A percentile compares a stretch with the other conserved stretches of the same genome.
These are phyloP conservation scores for Talaromyces liani DNA, from an alignment of 495 filamentous ascomycete species.

Conservation along the genomic window DNA sequence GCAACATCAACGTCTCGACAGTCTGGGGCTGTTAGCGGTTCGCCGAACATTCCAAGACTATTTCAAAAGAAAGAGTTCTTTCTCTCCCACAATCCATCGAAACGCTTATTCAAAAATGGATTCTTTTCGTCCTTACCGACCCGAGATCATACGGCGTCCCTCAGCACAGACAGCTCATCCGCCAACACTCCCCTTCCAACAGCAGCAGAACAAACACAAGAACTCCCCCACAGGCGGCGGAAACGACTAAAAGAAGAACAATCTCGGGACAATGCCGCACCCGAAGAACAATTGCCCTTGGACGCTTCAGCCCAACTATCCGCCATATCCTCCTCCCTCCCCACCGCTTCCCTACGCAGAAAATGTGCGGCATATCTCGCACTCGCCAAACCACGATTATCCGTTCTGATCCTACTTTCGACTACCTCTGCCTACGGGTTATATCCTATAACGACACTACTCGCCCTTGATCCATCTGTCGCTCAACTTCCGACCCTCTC, in stretches of 20 bases:
- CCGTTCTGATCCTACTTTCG: slow-evolving; percentile 82
- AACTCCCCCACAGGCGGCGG: slow-evolving; percentile 43
- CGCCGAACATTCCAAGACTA: slow-evolving; percentile 15
- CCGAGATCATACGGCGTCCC: slow-evolving; percentile 10
- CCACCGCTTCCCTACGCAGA: slow-evolving; percentile 65
- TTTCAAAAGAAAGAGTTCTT: slow-evolving; percentile 38
- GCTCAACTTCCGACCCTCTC: slow-evolving; percentile 76
- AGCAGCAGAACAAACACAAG: slow-evolving; percentile 17
- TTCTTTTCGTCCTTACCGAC: slow-evolving; percentile 23
- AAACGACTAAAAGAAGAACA: slow-evolving; percentile 40
- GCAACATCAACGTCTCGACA: slow-evolving; percentile 24
- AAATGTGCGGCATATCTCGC: slow-evolving; percentile 79
- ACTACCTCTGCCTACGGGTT: slow-evolving; percentile 89
- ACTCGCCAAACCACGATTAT: slow-evolving; percentile 89
- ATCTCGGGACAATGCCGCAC: slow-evolving; percentile 12
- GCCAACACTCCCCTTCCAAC: slow-evolving; percentile 6
- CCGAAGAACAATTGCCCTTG: slow-evolving; percentile 50
- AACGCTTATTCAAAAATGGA: slow-evolving; percentile 17
- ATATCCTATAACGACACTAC: slow-evolving; percentile 65
- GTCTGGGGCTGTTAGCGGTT: slow-evolving; percentile 22
- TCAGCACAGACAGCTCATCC: slow-evolving; percentile 9
- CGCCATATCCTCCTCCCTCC: slow-evolving; percentile 56
- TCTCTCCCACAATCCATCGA: slow-evolving; percentile 24
- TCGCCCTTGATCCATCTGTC: slow-evolving; percentile 50
- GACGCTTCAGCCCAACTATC: slow-evolving; percentile 82